Evolutionary conservation across 140 eudicot species (phyloP), one percentile per base, ranked within the genome.

Genomic region (Erigeron philadelphicus): DNA sequence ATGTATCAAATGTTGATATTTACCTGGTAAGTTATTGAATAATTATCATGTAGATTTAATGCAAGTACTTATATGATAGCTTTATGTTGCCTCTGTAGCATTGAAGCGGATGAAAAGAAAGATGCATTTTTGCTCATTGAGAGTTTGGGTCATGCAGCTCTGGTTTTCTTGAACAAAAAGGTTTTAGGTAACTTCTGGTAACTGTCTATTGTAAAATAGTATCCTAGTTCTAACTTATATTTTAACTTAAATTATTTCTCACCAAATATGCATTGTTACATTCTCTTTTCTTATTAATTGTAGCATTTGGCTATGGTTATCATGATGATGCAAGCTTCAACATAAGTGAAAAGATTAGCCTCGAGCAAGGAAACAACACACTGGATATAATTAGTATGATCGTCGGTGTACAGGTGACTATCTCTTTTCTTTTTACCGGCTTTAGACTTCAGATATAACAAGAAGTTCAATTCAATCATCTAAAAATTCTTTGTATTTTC

Each of bases 91-190:
- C 53, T 67, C 68, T 70, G 74, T 88, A 87, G 95, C 62, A 78
- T 87, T 73, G 75, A 80, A 69, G 72, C 65, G 42, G 75, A 81
- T 59, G 88, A 79, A 68, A 77, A 83, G 58, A 70, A 72, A 64
- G 87, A 85, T 74, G 85, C 75, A 64, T 65, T 72, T 57, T 70
- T 88, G 77, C 61, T 83, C 44, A 83, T 85, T 64, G 72, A 75
- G 73, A 88, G 96, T 75, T 83, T 88, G 80, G 96, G 96, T 52
- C 96, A 88, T 72, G 96, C 96, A 31, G 89, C 93, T 59, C 84
- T 88, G 60, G 83, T 85, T 78, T 88, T 83, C 69, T 73, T 88
- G 9, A 88, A 88, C 84, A 81, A 83, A 76, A 79, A 72, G 67
- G 81, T 72, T 73, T 68, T 85, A 71, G 95, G 95, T 88, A 81